phyloP scores from a whole-genome alignment of 1,139 yeast genomes.

The Lizanozyma gosingica region DNA sequence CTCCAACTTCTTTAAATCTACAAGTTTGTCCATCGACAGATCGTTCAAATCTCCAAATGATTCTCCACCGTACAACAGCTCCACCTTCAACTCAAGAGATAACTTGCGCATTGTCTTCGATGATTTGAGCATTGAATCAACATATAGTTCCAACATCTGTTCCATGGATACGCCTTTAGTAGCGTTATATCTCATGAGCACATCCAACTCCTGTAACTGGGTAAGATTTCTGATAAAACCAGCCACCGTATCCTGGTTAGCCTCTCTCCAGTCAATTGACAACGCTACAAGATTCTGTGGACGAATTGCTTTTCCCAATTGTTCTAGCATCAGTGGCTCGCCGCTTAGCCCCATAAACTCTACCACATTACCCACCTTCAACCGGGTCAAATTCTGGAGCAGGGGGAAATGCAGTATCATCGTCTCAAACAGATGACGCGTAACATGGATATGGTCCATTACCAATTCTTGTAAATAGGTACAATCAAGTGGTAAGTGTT shows the following conservation, averaged over 20 bases:
- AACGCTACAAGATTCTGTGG: background rate
- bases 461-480: background rate
- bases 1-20: background rate
- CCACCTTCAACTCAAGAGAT: background rate
- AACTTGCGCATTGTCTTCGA: background rate
- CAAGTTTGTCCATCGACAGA: background rate
- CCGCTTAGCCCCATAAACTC: background rate
- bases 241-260: background rate
- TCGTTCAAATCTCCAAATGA: background rate
- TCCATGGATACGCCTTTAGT: background rate
- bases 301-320: background rate
- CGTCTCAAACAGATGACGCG: background rate
- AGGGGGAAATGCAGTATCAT: background rate
- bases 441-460: background rate
- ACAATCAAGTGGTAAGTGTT: background rate
- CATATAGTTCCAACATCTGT: background rate
- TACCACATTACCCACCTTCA: background rate
- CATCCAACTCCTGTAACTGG: background rate
- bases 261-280: background rate
- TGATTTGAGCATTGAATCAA: background rate
- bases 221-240: background rate
- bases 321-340: background rate
- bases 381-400: background rate
- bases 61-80: background rate
- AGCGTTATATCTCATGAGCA: background rate